Conservation (phyloP, 2,329 filamentous ascomycete species). For the Ceratocystis huliohia region DNA sequence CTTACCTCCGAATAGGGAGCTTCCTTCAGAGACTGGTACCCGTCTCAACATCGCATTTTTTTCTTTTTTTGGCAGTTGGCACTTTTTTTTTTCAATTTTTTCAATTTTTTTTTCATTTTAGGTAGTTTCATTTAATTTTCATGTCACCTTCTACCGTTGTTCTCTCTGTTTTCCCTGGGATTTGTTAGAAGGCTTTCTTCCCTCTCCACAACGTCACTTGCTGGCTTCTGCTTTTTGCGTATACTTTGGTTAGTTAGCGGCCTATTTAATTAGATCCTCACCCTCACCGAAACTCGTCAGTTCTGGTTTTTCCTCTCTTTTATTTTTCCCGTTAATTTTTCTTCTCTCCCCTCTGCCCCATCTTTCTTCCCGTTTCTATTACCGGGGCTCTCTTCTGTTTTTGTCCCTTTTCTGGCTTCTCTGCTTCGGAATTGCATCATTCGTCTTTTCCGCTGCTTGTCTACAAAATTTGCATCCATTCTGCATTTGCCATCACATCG, state of each 20-base stretch:
- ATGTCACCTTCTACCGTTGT: not conserved
- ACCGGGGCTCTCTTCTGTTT: not conserved
- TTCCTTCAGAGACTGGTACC: not conserved
- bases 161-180: not conserved
- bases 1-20: not conserved
- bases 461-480: not conserved
- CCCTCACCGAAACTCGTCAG: not conserved
- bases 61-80: not conserved
- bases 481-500: not conserved
- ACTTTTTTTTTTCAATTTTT: not conserved
- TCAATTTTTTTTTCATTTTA: not conserved
- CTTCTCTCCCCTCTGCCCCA: conserved; percentile 9
- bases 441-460: too few relatives aligned
- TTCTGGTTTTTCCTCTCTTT: conserved; percentile 20
- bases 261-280: conserved; percentile 15
- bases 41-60: not conserved
- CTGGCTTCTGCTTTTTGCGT: conserved; percentile 1
- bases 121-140: not conserved
- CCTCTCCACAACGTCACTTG: conserved; percentile 12
- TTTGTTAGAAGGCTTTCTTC: not conserved
- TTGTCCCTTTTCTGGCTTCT: not conserved
- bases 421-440: not conserved
- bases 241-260: conserved; percentile 1
- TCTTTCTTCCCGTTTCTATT: conserved; percentile 14
- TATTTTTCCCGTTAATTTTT: conserved; percentile 1